Evolutionary conservation across 768 basidiomycete genomes (phyloP), one percentile per base, ranked within the genome.

Genomic region (Hirschioporus abietinus): DNA sequence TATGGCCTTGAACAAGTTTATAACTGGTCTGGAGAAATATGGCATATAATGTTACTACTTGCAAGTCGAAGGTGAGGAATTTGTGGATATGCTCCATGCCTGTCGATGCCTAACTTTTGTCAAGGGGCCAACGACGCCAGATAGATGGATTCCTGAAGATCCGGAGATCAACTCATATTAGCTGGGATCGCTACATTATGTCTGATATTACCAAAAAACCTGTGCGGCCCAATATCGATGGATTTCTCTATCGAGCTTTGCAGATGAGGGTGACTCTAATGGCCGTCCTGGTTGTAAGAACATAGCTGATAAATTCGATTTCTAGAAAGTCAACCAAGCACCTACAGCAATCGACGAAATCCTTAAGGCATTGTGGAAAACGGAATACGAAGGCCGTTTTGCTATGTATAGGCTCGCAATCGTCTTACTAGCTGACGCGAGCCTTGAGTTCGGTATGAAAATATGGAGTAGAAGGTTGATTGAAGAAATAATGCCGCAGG

Each of bases 401-500:
- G 81, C 82, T 18, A 74, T 87, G 25, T 91, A 94, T 71, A 82
- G 93, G 66, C 84, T 86, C 3, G 88, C 85, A 0, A 81, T 90
- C 35, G 82, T 90, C 67, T 74, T 93, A 35, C 82, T 95, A 23
- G 93, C 93, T 0, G 93, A 95, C 71, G 77, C 92, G 68, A 86
- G 87, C 8, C 76, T 94, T 23, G 91, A 93, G 71, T 89, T 91
- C 72, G 89, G 88, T 18, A 86, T 93, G 84, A 83, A 88, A 17
- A 84, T 85, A 71, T 82, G 86, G 67, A 88, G 86, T 66, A 80
- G 78, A 69, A 82, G 81, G 66, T 81, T 93, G 63, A 70, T 95
- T 60, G 88, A 92, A 62, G 92, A 91, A 67, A 86, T 93, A 60
- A 84, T 94, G 81, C 93, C 93, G 24, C 93, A 94, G 78, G 93